phyloP scores from a whole-genome alignment of 805 yeast species.

The Barnettozyma populi region DNA sequence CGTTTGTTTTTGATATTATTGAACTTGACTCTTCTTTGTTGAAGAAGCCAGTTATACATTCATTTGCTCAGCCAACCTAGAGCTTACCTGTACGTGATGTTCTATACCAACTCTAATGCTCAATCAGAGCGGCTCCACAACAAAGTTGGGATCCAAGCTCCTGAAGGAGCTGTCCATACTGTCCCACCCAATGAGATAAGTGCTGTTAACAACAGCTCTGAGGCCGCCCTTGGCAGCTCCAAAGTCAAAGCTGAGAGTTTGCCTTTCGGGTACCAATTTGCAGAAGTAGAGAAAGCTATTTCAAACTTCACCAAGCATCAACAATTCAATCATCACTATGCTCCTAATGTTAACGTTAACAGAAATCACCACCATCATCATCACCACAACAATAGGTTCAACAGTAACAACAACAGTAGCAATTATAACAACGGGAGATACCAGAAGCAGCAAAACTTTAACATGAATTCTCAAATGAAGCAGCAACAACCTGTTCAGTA shows the following conservation, averaged over 20 bases:
- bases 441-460: slow-evolving; percentile 11
- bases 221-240: background rate
- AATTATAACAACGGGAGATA: background rate
- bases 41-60: background rate
- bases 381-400: slow-evolving; percentile 8
- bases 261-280: slow-evolving; percentile 23
- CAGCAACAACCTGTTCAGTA: slow-evolving; percentile 24
- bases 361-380: slow-evolving; percentile 6
- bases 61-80: background rate
- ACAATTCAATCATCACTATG: slow-evolving; percentile 27
- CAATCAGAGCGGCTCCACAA: background rate
- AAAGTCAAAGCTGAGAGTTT: slow-evolving; percentile 10
- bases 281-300: slow-evolving; percentile 27
- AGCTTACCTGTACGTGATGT: background rate
- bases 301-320: slow-evolving; percentile 27
- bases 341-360: slow-evolving; percentile 23
- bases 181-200: background rate
- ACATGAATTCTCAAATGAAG: slow-evolving; percentile 21
- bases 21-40: background rate
- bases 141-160: background rate
- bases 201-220: background rate
- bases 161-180: background rate
- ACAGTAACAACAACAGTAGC: slow-evolving; percentile 5
- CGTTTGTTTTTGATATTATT: background rate
- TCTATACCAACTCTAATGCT: background rate